Base-by-base conservation (phyloP, 805 yeast genomes). In the Metschnikowia kofuensis region DNA sequence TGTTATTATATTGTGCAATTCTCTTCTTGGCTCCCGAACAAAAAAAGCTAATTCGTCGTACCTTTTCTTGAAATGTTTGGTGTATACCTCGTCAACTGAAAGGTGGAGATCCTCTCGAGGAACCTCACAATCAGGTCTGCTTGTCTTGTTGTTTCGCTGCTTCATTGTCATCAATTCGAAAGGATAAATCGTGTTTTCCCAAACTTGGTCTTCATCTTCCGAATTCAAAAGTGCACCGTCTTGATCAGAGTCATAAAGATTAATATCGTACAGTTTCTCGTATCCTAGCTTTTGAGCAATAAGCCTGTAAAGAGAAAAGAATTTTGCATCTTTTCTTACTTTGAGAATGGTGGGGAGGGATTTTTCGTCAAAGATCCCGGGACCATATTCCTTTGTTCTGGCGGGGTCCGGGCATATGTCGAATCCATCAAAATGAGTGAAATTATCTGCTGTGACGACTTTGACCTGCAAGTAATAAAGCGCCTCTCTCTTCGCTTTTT, bases 341-440 rank as follows among this genome's bases (percentile, higher is more conserved):
- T 78, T 80, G 37, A 84, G 59, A 2, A 65, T 58, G 2, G 70
- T 10, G 0, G 94, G 84, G 49, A 69, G 72, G 1, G 80, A 72
- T 6, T 70, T 70, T 1, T 72, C 69, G 35, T 74, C 75, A 54
- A 73, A 75, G n/a, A 80, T 63, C 1, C 74, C 78, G 30, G 79
- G 76, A 41, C 78, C 78, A 55, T 70, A 83, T 40, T 72, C 71
- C 40, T 72, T 70, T 10, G 57, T 58, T 44, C 61, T 62, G 0
- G 72, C 65, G 12, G 79, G 77, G 72, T 87, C 87, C 4, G 89
- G 84, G 11, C 84, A 88, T 13, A 86, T 61, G 63, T 90, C 97
- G 60, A 87, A 84, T 0, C 95, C 96, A 59, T 80, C 75, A 60
- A 79, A 84, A 46, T 78, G 69, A 48, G 70, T 67, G 57, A 88